Evolutionary conservation across 371 early-diverging fungal species (phyloP).

Genomic region (Globomyces sp.): DNA sequence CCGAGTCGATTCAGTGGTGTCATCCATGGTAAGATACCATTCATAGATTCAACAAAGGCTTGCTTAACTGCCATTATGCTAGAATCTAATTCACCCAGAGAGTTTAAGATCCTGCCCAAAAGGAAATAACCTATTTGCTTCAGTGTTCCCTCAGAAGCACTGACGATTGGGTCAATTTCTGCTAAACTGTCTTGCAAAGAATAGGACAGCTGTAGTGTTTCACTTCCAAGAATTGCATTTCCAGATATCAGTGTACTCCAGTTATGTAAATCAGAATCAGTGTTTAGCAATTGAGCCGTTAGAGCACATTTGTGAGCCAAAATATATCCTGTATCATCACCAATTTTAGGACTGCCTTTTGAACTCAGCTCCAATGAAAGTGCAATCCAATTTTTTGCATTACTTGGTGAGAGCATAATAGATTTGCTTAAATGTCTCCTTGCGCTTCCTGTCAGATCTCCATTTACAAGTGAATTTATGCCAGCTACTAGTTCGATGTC

Average conservation of each 20-base stretch:
- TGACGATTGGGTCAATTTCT: background rate
- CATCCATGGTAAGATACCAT: background rate
- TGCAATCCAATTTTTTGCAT: slow-evolving; percentile 27
- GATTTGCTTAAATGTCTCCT: slow-evolving; percentile 14
- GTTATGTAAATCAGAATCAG: slow-evolving; percentile 1
- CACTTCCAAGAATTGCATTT: background rate
- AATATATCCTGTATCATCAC: background rate
- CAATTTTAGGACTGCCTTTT: slow-evolving; percentile 1
- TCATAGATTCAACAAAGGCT: background rate
- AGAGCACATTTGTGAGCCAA: slow-evolving; percentile 2
- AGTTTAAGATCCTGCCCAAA: slow-evolving; percentile 12
- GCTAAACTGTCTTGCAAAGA: slow-evolving; percentile 14
- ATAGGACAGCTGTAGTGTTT: background rate
- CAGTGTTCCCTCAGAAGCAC: background rate
- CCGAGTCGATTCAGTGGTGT: background rate
- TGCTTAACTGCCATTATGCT: slow-evolving; percentile 16
- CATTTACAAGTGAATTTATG: slow-evolving; percentile 6
- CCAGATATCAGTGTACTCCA: background rate
- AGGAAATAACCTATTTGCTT: slow-evolving; percentile 14
- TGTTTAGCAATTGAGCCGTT: background rate
- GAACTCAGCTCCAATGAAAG: slow-evolving; percentile 20
- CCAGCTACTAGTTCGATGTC: slow-evolving; percentile 13
- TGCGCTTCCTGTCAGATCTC: background rate
- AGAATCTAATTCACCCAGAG: slow-evolving; percentile 11
- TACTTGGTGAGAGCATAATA: slow-evolving; percentile 23